Conservation (phyloP, 2,329 filamentous ascomycete species). For the Eutypa lata region DNA sequence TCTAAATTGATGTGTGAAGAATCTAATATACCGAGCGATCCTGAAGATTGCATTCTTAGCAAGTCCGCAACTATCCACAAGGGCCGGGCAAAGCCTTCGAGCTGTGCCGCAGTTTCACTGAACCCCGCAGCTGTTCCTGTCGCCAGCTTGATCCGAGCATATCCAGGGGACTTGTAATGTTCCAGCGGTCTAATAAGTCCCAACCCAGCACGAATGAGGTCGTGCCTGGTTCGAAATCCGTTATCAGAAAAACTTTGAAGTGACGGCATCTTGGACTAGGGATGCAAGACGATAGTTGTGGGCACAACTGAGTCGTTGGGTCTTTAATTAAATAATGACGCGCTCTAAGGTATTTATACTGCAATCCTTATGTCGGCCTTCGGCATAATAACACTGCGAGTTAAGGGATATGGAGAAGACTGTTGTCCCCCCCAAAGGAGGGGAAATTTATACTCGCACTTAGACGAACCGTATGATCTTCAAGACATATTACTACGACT, state of each 20-base stretch:
- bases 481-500: too few relatives aligned
- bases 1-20: slow-evolving; percentile 3
- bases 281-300: too few relatives aligned
- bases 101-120: slow-evolving; percentile 41
- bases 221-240: slow-evolving; percentile 30
- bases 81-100: slow-evolving; percentile 43
- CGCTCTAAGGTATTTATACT: too few relatives aligned
- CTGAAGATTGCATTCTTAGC: slow-evolving; percentile 37
- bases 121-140: slow-evolving; percentile 38
- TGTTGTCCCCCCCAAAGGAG: too few relatives aligned
- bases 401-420: too few relatives aligned
- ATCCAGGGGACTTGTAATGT: slow-evolving; percentile 29
- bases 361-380: too few relatives aligned
- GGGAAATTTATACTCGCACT: too few relatives aligned
- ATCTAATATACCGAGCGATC: neutral
- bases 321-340: too few relatives aligned
- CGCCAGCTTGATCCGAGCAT: slow-evolving; percentile 35
- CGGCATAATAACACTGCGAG: too few relatives aligned
- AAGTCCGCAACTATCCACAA: slow-evolving; percentile 33
- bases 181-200: slow-evolving; percentile 32
- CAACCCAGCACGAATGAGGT: slow-evolving; percentile 32
- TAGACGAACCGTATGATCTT: too few relatives aligned
- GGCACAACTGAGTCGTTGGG: too few relatives aligned
- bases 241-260: slow-evolving; percentile 41
- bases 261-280: slow-evolving; percentile 33